phyloP scores from a whole-genome alignment of 2,329 filamentous ascomycete species.

The Echinosphaeria canescens region DNA sequence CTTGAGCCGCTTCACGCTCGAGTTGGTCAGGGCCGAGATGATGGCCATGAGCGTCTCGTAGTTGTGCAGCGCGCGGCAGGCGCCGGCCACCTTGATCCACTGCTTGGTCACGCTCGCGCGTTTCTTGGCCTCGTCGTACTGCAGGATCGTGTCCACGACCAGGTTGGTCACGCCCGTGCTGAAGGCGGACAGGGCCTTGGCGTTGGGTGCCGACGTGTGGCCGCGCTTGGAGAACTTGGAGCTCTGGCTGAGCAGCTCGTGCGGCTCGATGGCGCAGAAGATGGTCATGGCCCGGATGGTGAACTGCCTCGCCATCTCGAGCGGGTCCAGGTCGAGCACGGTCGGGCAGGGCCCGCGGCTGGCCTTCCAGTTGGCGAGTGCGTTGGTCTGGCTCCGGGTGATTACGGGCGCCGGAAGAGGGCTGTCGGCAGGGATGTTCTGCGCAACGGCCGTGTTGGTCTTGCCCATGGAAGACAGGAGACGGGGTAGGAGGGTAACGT shows the following conservation, averaged over 20 bases:
- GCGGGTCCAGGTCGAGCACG: constrained; percentile 75
- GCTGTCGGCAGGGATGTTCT: constrained; percentile 48
- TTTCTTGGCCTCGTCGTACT: constrained; percentile 80
- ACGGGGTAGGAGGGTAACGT: constrained; percentile 60
- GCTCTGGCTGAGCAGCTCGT: constrained; percentile 73
- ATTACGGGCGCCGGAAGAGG: constrained; percentile 49
- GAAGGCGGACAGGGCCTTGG: constrained; percentile 81
- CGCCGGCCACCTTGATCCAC: constrained; percentile 87
- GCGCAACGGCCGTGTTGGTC: constrained; percentile 52
- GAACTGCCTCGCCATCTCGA: constrained; percentile 80
- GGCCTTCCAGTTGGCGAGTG: constrained; percentile 53
- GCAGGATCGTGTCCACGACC: constrained; percentile 80
- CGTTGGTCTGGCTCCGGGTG: constrained; percentile 53
- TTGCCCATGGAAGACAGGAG: constrained; percentile 76
- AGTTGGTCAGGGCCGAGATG: constrained; percentile 81
- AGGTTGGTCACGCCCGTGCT: constrained; percentile 86
- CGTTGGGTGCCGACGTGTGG: constrained; percentile 61
- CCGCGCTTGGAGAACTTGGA: constrained; percentile 89
- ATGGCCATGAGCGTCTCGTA: constrained; percentile 97
- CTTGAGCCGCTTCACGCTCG: constrained; percentile 70
- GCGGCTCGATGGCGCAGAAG: constrained; percentile 79
- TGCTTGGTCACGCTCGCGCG: constrained; percentile 82
- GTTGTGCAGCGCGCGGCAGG: constrained; percentile 77
- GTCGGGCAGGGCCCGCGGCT: constrained; percentile 47
- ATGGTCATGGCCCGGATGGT: constrained; percentile 82